Base-by-base conservation (phyloP, 768 basidiomycete species). In the Termitomyces heimii region DNA sequence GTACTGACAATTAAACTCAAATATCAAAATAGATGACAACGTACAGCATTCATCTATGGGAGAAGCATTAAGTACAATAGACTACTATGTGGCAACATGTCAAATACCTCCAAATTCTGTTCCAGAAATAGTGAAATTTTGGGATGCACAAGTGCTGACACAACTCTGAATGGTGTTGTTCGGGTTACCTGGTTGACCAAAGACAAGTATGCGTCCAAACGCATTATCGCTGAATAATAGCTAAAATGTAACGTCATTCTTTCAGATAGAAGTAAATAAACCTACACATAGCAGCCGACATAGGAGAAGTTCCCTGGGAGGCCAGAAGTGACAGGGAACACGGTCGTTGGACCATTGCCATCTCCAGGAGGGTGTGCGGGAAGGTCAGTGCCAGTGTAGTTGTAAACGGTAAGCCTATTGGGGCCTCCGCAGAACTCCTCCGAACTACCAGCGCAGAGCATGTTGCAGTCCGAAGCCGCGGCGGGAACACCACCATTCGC, bases 341-440 rank as follows among this genome's bases (percentile, higher is more conserved):
- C 75, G 14, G 68, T 59, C 13, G 61, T 65, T 10, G 67, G 70
- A 6, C 68, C 75, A 10, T 71, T 73, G 1, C 72, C 74, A 26
- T 34, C n/a, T 8, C 65, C 67, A 18, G 66, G 68, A 20, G 64
- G 58, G 13, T 66, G 66, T 16, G 66, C 62, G n/a, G 82, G 78
- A 24, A 83, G 72, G 55, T 71, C 68, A 0, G 77, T 80, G 0
- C 85, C 86, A 40, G 86, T 89, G 60, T 81, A 88, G 66, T 88
- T 86, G 68, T 87, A 90, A 3, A 84, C 68, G 53, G 81, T 86
- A 22, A 90, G 72, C 44, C 81, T 72, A 64, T 85, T 77, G 0
- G 88, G 85, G 34, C 89, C 89, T 22, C 89, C 89, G 61, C 89
- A 92, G 58, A 83, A 83, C 63, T 89, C 83, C 0, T 82, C 74